Percentiles rank a stretch among this genome's conserved stretches.
Conservation (phyloP, 1,284 basidiomycete species). For the Mrakiaceae sp. region DNA sequence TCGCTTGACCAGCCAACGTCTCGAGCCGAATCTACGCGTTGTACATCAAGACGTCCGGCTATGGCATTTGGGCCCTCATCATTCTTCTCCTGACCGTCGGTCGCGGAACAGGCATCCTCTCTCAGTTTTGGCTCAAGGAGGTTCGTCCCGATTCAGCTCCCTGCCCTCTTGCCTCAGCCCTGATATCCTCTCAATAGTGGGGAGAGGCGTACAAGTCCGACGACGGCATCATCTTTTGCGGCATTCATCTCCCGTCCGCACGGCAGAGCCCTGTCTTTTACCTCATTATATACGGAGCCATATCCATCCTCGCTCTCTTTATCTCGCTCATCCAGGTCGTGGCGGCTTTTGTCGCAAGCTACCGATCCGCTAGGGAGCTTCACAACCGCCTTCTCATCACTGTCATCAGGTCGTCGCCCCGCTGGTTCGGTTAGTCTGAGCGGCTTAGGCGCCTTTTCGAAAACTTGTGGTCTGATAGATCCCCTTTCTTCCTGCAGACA, state of each 20-base stretch:
- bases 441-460: no score
- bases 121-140: conserved; percentile 6
- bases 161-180: not conserved
- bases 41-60: conserved; percentile 46
- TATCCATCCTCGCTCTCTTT: conserved; percentile 26
- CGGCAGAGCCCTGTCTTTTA: conserved; percentile 35
- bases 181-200: not conserved
- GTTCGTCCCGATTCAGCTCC: not conserved
- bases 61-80: conserved; percentile 20
- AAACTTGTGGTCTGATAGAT: not conserved
- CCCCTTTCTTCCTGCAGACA: not conserved
- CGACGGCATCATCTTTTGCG: not conserved
- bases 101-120: no score
- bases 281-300: conserved; percentile 32
- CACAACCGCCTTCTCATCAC: conserved; percentile 41
- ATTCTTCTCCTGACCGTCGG: no score
- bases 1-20: conserved; percentile 39
- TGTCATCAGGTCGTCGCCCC: not conserved
- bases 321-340: conserved; percentile 28
- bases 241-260: conserved; percentile 29
- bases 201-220: not conserved
- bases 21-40: conserved; percentile 68
- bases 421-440: not conserved
- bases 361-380: conserved; percentile 35
- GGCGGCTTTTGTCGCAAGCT: conserved; percentile 28